Percentiles rank a stretch among this genome's conserved stretches.
Conservation (phyloP, 805 yeast genomes). For the Sporopachydermia quercuum region DNA sequence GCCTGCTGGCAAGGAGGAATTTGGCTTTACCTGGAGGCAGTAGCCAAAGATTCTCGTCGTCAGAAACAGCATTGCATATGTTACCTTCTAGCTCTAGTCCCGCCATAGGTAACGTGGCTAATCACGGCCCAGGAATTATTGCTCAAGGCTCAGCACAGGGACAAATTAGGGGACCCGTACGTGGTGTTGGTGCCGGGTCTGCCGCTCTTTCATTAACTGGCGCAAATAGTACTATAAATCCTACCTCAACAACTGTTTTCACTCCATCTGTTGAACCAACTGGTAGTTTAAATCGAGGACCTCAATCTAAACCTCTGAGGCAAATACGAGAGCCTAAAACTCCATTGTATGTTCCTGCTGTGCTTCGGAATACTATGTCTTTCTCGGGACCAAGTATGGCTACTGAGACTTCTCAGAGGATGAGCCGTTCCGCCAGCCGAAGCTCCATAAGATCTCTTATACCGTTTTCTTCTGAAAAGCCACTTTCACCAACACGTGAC, state of each 20-base stretch:
- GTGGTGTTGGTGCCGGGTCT: not conserved
- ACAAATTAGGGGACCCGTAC: not conserved
- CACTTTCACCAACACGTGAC: conserved; percentile 30
- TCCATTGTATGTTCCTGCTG: conserved; percentile 87
- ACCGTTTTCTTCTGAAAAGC: conserved; percentile 1
- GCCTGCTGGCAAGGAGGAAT: not conserved
- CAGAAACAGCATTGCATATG: no score
- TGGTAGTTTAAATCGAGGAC: no score
- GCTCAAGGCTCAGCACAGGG: not conserved
- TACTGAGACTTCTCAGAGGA: conserved; percentile 10
- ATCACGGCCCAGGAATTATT: not conserved
- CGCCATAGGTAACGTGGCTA: no score
- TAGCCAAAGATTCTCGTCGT: not conserved
- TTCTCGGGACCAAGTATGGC: conserved; percentile 15
- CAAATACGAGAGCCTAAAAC: conserved; percentile 72
- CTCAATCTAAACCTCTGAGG: conserved; percentile 32
- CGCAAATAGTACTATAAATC: not conserved
- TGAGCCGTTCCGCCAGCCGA: not conserved
- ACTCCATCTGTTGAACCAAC: not conserved
- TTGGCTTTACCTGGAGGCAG: not conserved
- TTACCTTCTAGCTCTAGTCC: no score
- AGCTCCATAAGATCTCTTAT: conserved; percentile 2
- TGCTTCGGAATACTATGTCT: conserved; percentile 37
- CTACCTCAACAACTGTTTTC: not conserved
- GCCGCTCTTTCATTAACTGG: not conserved